phyloP scores from a whole-genome alignment of 306 rosid genomes.

The Cicer arietinum region DNA sequence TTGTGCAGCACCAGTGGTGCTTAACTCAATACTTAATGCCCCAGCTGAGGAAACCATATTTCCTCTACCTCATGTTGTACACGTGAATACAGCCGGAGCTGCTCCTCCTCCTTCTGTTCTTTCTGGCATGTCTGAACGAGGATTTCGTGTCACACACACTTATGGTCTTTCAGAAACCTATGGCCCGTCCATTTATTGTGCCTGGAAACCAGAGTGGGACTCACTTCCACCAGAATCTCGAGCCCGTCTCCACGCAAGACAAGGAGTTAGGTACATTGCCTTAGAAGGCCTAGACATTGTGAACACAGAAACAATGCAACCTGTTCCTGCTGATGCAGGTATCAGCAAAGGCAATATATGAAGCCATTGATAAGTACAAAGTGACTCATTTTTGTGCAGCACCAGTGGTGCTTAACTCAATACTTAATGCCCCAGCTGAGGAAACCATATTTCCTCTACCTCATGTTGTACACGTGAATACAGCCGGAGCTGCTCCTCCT shows the following conservation, averaged over 20 bases:
- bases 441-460: constrained; percentile 90
- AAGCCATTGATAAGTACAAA: constrained; percentile 71
- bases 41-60: constrained; percentile 69
- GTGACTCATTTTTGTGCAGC: constrained; percentile 97
- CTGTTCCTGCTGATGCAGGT: constrained; percentile 54
- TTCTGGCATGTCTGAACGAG: constrained; percentile 68
- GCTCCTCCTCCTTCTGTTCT: constrained; percentile 94
- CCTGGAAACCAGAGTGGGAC: constrained; percentile 97
- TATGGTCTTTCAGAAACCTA: constrained; percentile 92
- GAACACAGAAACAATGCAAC: too few relatives aligned
- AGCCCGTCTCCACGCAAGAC: constrained; percentile 82
- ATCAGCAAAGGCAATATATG: constrained; percentile 73
- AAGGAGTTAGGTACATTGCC: constrained; percentile 79
- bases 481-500: constrained; percentile 98
- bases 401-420: constrained; percentile 87
- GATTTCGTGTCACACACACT: constrained; percentile 88
- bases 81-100: constrained; percentile 90
- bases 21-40: constrained; percentile 82
- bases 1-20: constrained; percentile 97
- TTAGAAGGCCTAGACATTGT: constrained; percentile 63
- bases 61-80: constrained; percentile 84
- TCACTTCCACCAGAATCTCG: constrained; percentile 63
- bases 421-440: constrained; percentile 71
- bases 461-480: constrained; percentile 73
- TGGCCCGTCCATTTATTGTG: constrained; percentile 82